Evolutionary conservation across 805 yeast species (phyloP), one percentile per base, ranked within the genome.

Genomic region (Zygosaccharomyces kombuchaensis): DNA sequence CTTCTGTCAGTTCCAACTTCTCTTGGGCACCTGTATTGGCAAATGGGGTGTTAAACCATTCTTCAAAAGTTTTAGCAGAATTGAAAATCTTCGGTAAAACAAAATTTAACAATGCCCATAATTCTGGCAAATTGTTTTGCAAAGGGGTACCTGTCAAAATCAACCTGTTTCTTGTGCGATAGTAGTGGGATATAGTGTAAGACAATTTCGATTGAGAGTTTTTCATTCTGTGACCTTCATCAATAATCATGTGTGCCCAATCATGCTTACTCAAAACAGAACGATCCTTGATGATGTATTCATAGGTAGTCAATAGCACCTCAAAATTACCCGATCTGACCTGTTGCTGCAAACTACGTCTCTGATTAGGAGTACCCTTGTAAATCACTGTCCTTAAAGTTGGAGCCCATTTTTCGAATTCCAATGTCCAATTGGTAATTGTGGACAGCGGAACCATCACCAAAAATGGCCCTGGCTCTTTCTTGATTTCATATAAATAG

Each of bases 361-460:
- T 78, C 58, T 81, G 82, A 43, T 73, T 76, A 46, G 87, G 93
- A 9, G 84, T 74, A 43, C 95, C 95, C 62, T 86, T 86, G 66
- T 83, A 87, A 27, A 82, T 78, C 52, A 87, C 76, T 8, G 81
- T 81, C 50, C 77, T 82, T 27, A 86, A 73, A 10, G 77, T 56
- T n/a, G 95, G 95, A 0, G 93, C 95, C 95, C 95, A 86, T 65
- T 84, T 84, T 52, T 85, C 93, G 60, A 86, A 86, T 66, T 86
- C 95, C 46, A 84, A 51, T 10, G 86, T 84, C 95, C 95, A 86
- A 62, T 86, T 86, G 1, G 95, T 84, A 34, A 86, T 77, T 0
- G 95, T 87, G 2, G 93, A 85, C 52, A 86, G 71, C 4, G 95
- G 95, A 25, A 86, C 95, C 63, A 86, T 81, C 36, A 86, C 87